These are phyloP conservation scores for Fusarium papillatum DNA, from an alignment of 2,329 filamentous ascomycete genomes.

Conservation along the genomic window DNA sequence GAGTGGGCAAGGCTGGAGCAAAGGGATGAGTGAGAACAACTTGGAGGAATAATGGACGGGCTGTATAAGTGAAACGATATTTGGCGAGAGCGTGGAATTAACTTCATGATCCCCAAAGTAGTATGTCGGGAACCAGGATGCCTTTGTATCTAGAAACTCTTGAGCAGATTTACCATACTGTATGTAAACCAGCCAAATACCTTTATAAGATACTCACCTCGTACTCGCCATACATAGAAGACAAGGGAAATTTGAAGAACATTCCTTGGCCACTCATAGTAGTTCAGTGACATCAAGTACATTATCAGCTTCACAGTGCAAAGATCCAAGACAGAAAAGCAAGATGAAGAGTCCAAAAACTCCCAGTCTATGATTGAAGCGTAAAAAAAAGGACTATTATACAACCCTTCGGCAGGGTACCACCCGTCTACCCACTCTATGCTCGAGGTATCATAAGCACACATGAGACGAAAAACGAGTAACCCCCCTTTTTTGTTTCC, in stretches of 20 bases:
- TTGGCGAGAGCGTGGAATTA: no score
- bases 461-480: conserved; percentile 41
- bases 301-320: neutral
- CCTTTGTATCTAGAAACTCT: neutral
- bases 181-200: neutral
- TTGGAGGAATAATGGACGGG: neutral
- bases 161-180: neutral
- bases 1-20: neutral
- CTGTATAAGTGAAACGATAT: no score
- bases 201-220: neutral
- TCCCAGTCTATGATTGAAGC: conserved; percentile 43
- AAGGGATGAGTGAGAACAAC: neutral
- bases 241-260: neutral
- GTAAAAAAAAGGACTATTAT: conserved; percentile 46
- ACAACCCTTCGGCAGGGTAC: conserved; percentile 41
- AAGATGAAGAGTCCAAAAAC: conserved; percentile 33
- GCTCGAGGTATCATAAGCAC: conserved; percentile 42
- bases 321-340: neutral
- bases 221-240: neutral
- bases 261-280: neutral
- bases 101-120: neutral
- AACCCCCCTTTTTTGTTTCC: conserved; percentile 24
- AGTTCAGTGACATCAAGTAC: neutral
- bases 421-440: conserved; percentile 43
- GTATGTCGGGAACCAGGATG: neutral